phyloP scores from a whole-genome alignment of 768 basidiomycete species.

The Serendipita indica region DNA sequence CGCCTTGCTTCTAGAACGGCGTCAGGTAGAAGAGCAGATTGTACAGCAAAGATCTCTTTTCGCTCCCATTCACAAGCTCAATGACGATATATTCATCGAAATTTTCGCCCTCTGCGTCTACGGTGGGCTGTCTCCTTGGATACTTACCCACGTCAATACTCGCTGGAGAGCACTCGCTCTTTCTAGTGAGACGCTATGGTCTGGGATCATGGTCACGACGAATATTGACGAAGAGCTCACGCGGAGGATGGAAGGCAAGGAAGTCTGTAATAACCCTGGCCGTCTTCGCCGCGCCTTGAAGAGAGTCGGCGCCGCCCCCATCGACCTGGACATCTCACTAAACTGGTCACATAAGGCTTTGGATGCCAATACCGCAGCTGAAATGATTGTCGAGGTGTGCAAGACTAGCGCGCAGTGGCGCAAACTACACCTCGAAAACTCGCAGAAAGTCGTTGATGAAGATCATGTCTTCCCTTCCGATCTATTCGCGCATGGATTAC shows the following conservation, averaged over 20 bases:
- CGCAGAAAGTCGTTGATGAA: background rate
- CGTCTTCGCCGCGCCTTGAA: background rate
- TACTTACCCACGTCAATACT: background rate
- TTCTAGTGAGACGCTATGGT: background rate
- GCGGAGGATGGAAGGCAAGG: background rate
- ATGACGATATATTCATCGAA: background rate
- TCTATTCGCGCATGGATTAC: background rate
- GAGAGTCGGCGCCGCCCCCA: background rate
- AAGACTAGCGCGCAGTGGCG: background rate
- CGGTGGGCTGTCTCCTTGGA: background rate
- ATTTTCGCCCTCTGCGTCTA: background rate
- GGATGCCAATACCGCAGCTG: background rate
- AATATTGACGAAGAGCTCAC: background rate
- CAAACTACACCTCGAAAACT: slow-evolving; percentile 2
- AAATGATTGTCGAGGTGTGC: background rate
- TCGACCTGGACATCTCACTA: background rate
- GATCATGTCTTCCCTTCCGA: background rate
- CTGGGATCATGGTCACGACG: background rate
- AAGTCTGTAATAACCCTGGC: background rate
- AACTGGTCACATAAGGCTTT: background rate
- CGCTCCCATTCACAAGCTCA: background rate
- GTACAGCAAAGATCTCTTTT: background rate
- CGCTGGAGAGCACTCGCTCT: background rate
- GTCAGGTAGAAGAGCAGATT: background rate
- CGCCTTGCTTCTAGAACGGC: background rate